These are phyloP conservation scores for Diaporthe humulicola DNA, from an alignment of 2,329 filamentous ascomycete genomes.

Conservation along the genomic window DNA sequence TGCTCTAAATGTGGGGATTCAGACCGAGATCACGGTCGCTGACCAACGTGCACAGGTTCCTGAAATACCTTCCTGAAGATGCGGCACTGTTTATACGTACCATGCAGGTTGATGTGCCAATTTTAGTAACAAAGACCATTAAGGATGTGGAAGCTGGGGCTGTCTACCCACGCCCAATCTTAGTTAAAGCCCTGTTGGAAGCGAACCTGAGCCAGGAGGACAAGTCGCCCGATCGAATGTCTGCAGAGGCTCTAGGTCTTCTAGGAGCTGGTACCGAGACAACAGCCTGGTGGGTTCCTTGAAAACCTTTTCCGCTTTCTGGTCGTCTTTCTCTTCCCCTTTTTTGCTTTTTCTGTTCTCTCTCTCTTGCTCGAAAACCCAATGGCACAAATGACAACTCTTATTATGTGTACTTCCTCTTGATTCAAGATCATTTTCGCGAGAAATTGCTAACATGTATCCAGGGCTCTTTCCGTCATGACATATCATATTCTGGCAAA, in stretches of 20 bases:
- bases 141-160: conserved; percentile 9
- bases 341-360: neutral
- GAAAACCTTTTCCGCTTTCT: neutral
- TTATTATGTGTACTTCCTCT: no score
- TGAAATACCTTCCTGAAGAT: conserved; percentile 12
- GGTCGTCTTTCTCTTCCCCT: neutral
- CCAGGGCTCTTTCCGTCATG: conserved; percentile 7
- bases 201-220: conserved; percentile 12
- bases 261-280: conserved; percentile 29
- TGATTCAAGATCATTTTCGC: no score
- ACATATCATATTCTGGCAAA: conserved; percentile 23
- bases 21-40: neutral
- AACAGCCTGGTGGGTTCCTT: conserved; percentile 7
- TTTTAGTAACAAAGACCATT: neutral
- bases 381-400: no score
- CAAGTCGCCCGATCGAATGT: neutral
- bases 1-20: no score
- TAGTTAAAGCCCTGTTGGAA: neutral
- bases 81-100: conserved; percentile 15
- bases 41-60: neutral
- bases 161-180: neutral
- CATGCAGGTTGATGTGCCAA: conserved; percentile 17
- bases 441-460: neutral
- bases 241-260: neutral
- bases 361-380: neutral